Conservation (phyloP, 805 yeast genomes). For the Candida alai region DNA sequence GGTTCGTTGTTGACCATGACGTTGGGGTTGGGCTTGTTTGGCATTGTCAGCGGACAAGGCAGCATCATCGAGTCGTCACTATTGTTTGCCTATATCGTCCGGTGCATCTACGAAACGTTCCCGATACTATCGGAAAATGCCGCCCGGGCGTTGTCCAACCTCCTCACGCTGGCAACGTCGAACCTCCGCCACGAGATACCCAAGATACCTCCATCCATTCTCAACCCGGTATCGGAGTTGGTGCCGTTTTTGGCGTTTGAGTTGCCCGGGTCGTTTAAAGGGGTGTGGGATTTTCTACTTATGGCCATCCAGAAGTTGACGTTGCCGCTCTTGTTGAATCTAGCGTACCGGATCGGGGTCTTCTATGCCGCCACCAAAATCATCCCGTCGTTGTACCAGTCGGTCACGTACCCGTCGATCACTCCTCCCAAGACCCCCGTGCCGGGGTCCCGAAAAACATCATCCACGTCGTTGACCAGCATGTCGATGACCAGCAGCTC, state of each 20-base stretch:
- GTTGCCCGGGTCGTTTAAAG: conserved; percentile 49
- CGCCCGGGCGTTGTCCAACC: conserved; percentile 24
- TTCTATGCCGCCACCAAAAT: conserved; percentile 92
- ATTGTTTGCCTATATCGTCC: conserved; percentile 84
- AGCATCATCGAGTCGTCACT: conserved; percentile 88
- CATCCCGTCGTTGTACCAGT: conserved; percentile 68
- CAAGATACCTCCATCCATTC: conserved; percentile 33
- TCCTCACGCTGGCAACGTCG: conserved; percentile 32
- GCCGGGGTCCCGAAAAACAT: conserved; percentile 32
- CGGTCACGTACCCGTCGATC: conserved; percentile 28
- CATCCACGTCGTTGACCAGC: conserved; percentile 21
- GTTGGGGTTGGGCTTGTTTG: conserved; percentile 70
- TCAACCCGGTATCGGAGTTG: conserved; percentile 29
- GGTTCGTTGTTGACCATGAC: conserved; percentile 83
- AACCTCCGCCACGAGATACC: conserved; percentile 33
- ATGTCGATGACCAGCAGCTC: conserved; percentile 5
- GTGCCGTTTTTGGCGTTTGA: conserved; percentile 48
- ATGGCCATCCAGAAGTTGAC: conserved; percentile 62
- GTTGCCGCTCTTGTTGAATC: conserved; percentile 73
- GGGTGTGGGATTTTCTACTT: conserved; percentile 51
- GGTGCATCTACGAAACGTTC: conserved; percentile 88
- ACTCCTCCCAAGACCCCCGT: conserved; percentile 44
- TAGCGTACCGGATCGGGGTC: conserved; percentile 82
- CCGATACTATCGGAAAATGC: conserved; percentile 72
- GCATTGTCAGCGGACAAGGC: conserved; percentile 78